Evolutionary conservation across 2,329 filamentous ascomycete species (phyloP).

Genomic region (Trichophyton rubrum): DNA sequence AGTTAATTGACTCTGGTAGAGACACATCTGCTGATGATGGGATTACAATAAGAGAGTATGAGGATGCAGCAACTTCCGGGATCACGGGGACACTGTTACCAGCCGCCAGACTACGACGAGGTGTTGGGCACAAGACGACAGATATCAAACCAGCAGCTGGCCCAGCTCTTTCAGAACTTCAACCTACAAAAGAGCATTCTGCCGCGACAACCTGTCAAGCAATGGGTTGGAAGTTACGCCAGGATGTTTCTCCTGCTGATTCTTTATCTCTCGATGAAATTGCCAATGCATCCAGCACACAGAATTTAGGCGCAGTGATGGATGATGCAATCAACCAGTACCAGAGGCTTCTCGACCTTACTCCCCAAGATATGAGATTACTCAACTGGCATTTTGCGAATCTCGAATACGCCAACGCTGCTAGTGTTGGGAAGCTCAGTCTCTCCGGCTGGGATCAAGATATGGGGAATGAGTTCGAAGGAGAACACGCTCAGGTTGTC

Average conservation of each 20-base stretch:
- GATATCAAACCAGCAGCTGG: slow-evolving; percentile 38
- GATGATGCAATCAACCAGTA: slow-evolving; percentile 87
- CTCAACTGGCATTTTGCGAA: slow-evolving; percentile 99
- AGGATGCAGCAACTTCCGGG: slow-evolving; percentile 55
- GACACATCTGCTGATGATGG: slow-evolving; percentile 60
- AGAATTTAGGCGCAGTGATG: slow-evolving; percentile 80
- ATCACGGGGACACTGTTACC: slow-evolving; percentile 34
- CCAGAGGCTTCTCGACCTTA: slow-evolving; percentile 66
- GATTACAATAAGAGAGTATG: slow-evolving; percentile 59
- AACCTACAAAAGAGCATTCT: slow-evolving; percentile 54
- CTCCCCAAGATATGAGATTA: slow-evolving; percentile 73
- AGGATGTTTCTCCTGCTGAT: slow-evolving; percentile 48
- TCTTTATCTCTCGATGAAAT: slow-evolving; percentile 60
- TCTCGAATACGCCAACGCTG: slow-evolving; percentile 92
- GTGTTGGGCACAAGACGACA: slow-evolving; percentile 36
- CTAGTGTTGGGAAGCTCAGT: slow-evolving; percentile 73
- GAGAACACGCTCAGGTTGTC: slow-evolving; percentile 81
- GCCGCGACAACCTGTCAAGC: slow-evolving; percentile 63
- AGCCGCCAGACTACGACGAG: slow-evolving; percentile 32
- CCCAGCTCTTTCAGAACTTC: slow-evolving; percentile 45
- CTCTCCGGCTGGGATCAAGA: slow-evolving; percentile 93
- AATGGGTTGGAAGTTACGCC: slow-evolving; percentile 71
- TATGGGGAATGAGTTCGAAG: slow-evolving; percentile 94
- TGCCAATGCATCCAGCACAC: slow-evolving; percentile 47
- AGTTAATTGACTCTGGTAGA: slow-evolving; percentile 67